Conservation (phyloP, 768 basidiomycete species). For the Fistulinella prunicolor region DNA sequence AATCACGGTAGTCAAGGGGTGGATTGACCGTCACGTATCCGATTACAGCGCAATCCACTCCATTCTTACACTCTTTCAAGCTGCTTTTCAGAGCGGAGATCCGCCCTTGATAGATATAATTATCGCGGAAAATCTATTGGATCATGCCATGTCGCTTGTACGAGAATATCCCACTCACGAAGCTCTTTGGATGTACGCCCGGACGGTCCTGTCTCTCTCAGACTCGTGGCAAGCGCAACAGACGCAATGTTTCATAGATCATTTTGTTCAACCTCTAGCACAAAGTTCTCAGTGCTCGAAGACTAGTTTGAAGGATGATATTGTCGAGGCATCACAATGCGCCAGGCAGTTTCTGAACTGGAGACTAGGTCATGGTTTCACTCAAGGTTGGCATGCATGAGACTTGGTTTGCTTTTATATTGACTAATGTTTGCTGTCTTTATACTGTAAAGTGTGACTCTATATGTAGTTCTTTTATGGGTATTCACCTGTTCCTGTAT, state of each 20-base stretch:
- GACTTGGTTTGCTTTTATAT: neutral
- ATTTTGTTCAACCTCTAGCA: constrained; percentile 20
- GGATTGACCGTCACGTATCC: constrained; percentile 64
- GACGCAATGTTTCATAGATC: constrained; percentile 7
- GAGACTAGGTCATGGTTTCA: neutral
- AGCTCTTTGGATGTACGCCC: constrained; percentile 57
- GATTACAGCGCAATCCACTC: constrained; percentile 67
- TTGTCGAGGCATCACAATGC: constrained; percentile 1
- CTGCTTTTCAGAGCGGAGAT: constrained; percentile 6
- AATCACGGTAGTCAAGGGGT: constrained; percentile 35
- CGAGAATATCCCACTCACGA: constrained; percentile 54
- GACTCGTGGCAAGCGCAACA: neutral
- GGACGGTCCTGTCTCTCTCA: constrained; percentile 1
- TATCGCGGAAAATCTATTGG: constrained; percentile 8
- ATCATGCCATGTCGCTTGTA: constrained; percentile 51
- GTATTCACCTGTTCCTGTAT: too few species aligned
- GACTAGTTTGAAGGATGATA: neutral
- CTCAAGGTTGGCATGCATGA: neutral
- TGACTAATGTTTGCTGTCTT: neutral
- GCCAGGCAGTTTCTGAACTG: constrained; percentile 13
- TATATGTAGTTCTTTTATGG: too few species aligned
- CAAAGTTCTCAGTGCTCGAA: neutral
- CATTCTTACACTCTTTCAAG: constrained; percentile 38
- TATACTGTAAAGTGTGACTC: too few species aligned
- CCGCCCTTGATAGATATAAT: constrained; percentile 2